These are phyloP conservation scores for Acanthamoeba triangularis DNA, from an alignment of 208 protist species.

Conservation along the genomic window DNA sequence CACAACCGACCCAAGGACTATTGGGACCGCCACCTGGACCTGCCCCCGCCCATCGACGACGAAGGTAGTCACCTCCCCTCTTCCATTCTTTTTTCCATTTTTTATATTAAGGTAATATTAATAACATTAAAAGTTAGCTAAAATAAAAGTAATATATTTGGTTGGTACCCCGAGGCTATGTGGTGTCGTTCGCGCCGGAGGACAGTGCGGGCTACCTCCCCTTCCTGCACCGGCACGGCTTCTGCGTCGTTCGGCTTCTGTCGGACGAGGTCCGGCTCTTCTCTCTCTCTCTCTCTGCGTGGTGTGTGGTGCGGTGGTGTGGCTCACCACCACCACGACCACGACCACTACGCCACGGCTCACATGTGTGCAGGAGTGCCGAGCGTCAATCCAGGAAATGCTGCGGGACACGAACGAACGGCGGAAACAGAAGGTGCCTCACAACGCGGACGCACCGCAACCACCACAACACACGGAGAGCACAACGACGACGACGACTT, in stretches of 20 bases:
- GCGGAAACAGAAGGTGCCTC: neutral
- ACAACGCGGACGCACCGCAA: neutral
- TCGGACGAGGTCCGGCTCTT: neutral
- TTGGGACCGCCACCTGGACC: neutral
- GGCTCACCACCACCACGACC: neutral
- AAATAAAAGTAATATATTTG: neutral
- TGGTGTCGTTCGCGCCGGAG: slow-evolving; percentile 52
- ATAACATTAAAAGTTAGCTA: neutral
- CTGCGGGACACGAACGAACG: neutral
- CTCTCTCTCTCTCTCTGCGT: too few species aligned
- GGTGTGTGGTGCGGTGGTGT: neutral
- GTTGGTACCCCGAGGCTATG: neutral
- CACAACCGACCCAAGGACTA: neutral
- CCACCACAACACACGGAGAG: neutral
- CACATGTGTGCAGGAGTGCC: neutral
- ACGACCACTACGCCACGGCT: neutral
- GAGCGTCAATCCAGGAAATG: slow-evolving; percentile 19
- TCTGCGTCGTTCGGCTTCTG: slow-evolving; percentile 34
- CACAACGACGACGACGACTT: neutral
- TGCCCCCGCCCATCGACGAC: neutral
- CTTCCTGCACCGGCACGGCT: slow-evolving; percentile 20
- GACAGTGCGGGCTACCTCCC: slow-evolving; percentile 45
- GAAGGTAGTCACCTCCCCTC: neutral
- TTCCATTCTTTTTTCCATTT: neutral
- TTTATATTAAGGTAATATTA: neutral